Evolutionary conservation across 2,329 filamentous ascomycete species (phyloP).

Genomic region (Stagonosporopsis tanaceti): DNA sequence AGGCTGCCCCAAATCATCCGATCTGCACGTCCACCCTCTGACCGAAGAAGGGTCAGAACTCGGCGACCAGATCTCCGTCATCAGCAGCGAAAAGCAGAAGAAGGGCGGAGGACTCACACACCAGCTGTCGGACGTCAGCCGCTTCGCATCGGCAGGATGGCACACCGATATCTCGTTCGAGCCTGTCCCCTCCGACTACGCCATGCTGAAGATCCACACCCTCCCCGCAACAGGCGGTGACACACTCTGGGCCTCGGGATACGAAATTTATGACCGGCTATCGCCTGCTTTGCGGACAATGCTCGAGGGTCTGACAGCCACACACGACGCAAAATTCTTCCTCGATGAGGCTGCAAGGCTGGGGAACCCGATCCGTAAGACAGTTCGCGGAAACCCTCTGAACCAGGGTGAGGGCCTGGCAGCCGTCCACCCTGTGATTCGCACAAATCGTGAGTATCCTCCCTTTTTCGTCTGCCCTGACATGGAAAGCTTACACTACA

Average conservation of each 20-base stretch:
- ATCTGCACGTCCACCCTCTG: constrained; percentile 46
- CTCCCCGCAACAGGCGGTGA: constrained; percentile 47
- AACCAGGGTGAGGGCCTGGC: constrained; percentile 62
- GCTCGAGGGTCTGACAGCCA: constrained; percentile 57
- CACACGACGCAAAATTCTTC: constrained; percentile 50
- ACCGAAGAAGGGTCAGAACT: constrained; percentile 56
- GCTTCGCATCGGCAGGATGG: constrained; percentile 59
- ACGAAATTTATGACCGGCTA: constrained; percentile 61
- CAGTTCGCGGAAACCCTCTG: constrained; percentile 57
- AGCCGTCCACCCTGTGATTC: constrained; percentile 65
- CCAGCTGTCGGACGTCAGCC: constrained; percentile 54
- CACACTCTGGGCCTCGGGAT: constrained; percentile 50
- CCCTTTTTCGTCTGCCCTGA: too few species aligned
- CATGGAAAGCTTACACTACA: constrained; percentile 2
- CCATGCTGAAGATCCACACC: constrained; percentile 45
- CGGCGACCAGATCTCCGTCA: constrained; percentile 52
- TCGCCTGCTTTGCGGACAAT: constrained; percentile 58
- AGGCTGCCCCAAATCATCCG: constrained; percentile 51
- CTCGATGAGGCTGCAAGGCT: constrained; percentile 37
- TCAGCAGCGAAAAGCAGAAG: constrained; percentile 47
- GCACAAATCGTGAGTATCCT: constrained; percentile 61
- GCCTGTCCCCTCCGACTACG: constrained; percentile 52
- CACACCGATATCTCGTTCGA: constrained; percentile 58
- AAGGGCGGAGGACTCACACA: constrained; percentile 41
- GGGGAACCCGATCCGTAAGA: constrained; percentile 40